Evolutionary conservation across 2,329 filamentous ascomycete genomes (phyloP), one percentile per base, ranked within the genome.

Genomic region (Trichoderma simmonsii): DNA sequence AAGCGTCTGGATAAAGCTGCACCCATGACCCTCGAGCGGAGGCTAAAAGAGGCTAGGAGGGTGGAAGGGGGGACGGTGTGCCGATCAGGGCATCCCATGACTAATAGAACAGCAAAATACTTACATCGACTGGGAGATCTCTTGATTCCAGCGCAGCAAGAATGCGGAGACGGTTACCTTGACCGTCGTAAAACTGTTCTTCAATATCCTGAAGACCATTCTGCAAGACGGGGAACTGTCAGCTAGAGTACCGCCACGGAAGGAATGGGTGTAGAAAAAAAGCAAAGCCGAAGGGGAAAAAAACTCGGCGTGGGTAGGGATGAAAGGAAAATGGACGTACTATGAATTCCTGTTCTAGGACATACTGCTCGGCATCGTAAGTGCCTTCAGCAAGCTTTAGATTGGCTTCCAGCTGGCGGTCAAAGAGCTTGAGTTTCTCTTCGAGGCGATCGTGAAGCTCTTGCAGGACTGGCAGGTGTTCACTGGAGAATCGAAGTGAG

Each of bases 401-500:
- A 65, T 84, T 79, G 24, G 78, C 76, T 4, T 83, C 76, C 30
- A 79, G 78, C 26, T 80, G 79, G 34, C 73, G 77, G 51, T 79
- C 76, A 54, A 79, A 77, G 71, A 81, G 76, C 18, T 74, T 75
- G 11, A 81, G 72, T 69, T 79, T 80, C 39, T 77, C 75, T 5
- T 78, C 76, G 56, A 82, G 77, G 48, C 77, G 80, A 43, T 73
- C 67, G 61, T 80, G 75, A 14, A 93, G 84, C 73, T 88, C 83
- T 4, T 81, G 78, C 75, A 86, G 83, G 70, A 91, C 81, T 21
- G 82, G 79, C 11, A 81, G 75, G 79, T 88, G 89, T 77, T 90
- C 88, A 7, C 84, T 82, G 14, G 85, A 85, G 74, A 86, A 79
- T 77, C 87, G 85, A 80, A 90, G 84, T 60, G 82, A 83, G 9